A percentile compares a stretch with the other conserved stretches of the same genome.
Evolutionary conservation across 257 asterid genomes (phyloP).

Genomic region (Perilla frutescens): DNA sequence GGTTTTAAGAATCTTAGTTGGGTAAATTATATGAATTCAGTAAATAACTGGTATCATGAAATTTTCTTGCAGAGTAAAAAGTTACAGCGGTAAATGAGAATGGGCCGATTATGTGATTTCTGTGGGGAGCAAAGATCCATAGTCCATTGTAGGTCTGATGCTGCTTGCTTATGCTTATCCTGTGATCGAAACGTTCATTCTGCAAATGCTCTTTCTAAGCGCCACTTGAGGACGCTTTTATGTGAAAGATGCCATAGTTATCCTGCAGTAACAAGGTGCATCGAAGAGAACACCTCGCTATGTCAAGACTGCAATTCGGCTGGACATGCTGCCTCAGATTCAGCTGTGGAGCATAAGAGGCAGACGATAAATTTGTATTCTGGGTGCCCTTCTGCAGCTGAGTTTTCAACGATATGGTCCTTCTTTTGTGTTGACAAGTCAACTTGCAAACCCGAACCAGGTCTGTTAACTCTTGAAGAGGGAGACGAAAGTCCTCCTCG

Average conservation of each 20-base stretch:
- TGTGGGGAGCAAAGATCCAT: conserved; percentile 64
- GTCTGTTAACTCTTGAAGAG: conserved; percentile 34
- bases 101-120: conserved; percentile 66
- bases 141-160: conserved; percentile 65
- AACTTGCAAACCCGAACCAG: conserved; percentile 32
- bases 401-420: conserved; percentile 70
- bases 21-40: neutral
- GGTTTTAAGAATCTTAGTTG: conserved; percentile 16
- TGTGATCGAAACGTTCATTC: conserved; percentile 78
- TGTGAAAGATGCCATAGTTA: conserved; percentile 62
- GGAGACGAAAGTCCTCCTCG: conserved; percentile 30
- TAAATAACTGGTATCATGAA: neutral
- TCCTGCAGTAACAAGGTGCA: conserved; percentile 57
- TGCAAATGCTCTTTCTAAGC: conserved; percentile 67
- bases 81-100: conserved; percentile 27
- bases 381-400: conserved; percentile 74
- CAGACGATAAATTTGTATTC: conserved; percentile 57
- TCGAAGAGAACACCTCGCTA: conserved; percentile 60
- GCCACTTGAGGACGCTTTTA: conserved; percentile 65
- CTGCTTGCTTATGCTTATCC: conserved; percentile 65
- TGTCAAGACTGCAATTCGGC: conserved; percentile 68
- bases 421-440: conserved; percentile 48
- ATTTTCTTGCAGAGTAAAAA: conserved; percentile 35
- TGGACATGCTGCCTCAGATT: conserved; percentile 41
- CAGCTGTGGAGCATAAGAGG: conserved; percentile 40